phyloP scores from a whole-genome alignment of 352 stramenopile species.

The Globisporangium canariense region DNA sequence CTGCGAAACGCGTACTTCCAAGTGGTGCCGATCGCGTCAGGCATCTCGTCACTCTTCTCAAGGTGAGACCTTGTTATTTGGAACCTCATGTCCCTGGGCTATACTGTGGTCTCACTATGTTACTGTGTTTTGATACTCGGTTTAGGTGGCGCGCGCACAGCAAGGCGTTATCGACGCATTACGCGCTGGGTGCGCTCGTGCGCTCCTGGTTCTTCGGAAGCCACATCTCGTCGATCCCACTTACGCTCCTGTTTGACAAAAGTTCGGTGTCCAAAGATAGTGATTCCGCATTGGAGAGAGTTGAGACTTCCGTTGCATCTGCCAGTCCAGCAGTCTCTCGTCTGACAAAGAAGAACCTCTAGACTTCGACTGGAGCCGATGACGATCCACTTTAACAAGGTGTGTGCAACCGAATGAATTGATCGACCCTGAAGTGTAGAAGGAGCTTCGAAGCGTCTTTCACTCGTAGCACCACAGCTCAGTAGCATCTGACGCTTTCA shows the following conservation, averaged over 20 bases:
- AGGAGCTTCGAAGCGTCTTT: no score
- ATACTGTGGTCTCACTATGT: background rate
- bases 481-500: no score
- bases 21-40: constrained; percentile 13
- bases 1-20: constrained; percentile 13
- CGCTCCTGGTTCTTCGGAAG: constrained; percentile 19
- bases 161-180: constrained; percentile 11
- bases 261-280: background rate
- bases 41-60: constrained; percentile 4
- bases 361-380: background rate
- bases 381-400: no score
- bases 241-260: constrained; percentile 17
- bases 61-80: background rate
- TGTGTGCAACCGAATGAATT: no score
- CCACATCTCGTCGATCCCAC: constrained; percentile 12
- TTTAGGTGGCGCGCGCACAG: constrained; percentile 12
- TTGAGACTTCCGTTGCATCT: background rate
- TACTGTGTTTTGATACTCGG: background rate
- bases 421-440: no score
- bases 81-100: no score
- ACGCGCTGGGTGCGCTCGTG: constrained; percentile 8
- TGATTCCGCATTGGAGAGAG: background rate
- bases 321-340: background rate
- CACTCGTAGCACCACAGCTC: no score
- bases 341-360: constrained; percentile 7